These are phyloP conservation scores for Glarea lozoyensis DNA, from an alignment of 495 filamentous ascomycete species.

Conservation along the genomic window DNA sequence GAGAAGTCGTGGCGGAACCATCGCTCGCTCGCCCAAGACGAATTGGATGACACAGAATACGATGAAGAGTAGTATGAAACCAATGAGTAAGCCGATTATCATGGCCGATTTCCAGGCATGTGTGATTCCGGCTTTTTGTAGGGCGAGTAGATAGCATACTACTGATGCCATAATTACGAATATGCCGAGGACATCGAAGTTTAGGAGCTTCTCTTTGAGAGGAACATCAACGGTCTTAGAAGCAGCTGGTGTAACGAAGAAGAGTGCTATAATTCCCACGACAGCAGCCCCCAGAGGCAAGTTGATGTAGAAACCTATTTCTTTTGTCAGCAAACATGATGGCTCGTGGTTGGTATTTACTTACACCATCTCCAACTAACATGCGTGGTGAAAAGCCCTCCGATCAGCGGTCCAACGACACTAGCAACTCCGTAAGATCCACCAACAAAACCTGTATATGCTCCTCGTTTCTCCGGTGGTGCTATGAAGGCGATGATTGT, in stretches of 20 bases:
- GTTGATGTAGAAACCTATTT: constrained; percentile 35
- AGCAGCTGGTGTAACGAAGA: constrained; percentile 33
- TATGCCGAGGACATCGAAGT: constrained; percentile 22
- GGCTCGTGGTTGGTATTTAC: not conserved
- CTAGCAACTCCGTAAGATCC: constrained; percentile 34
- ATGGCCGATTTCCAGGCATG: constrained; percentile 58
- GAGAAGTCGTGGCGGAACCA: constrained; percentile 53
- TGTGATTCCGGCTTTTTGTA: constrained; percentile 74
- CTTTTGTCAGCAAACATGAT: not conserved
- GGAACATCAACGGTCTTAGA: not conserved
- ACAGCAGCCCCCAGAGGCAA: constrained; percentile 44
- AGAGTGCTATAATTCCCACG: constrained; percentile 33
- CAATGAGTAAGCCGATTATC: constrained; percentile 60
- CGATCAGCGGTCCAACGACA: constrained; percentile 44
- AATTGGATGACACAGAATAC: constrained; percentile 54
- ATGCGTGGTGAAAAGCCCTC: constrained; percentile 56
- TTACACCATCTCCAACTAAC: constrained; percentile 35
- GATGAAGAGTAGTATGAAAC: constrained; percentile 56
- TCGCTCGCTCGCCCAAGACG: constrained; percentile 56
- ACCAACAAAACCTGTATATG: constrained; percentile 55
- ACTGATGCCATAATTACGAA: constrained; percentile 37
- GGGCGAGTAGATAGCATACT: constrained; percentile 62
- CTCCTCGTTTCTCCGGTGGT: constrained; percentile 36
- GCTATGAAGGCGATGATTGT: constrained; percentile 40
- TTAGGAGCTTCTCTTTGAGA: constrained; percentile 10